phyloP scores from a whole-genome alignment of 768 basidiomycete species.

The Termitomyces eurrhizus region DNA sequence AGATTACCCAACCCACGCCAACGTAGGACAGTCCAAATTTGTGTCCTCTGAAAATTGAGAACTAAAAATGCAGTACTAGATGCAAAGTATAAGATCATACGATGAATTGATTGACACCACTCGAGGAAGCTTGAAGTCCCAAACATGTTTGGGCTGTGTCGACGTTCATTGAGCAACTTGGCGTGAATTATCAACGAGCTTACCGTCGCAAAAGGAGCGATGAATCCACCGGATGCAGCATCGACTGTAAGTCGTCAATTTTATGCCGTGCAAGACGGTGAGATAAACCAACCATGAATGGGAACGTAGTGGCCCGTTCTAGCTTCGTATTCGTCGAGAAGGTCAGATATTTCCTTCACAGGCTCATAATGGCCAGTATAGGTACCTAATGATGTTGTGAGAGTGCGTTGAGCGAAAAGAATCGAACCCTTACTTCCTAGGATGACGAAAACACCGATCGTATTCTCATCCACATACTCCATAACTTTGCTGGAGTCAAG shows the following conservation, averaged over 20 bases:
- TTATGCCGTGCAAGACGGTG: slow-evolving; percentile 38
- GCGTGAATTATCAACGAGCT: slow-evolving; percentile 9
- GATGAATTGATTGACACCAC: slow-evolving; percentile 61
- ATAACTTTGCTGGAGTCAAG: slow-evolving; percentile 61
- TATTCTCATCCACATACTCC: slow-evolving; percentile 69
- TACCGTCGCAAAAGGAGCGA: slow-evolving; percentile 57
- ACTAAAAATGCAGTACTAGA: no score
- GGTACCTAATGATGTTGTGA: slow-evolving; percentile 41
- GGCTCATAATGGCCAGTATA: slow-evolving; percentile 77
- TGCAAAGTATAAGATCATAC: slow-evolving; percentile 21
- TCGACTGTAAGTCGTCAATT: slow-evolving; percentile 42
- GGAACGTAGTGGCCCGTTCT: slow-evolving; percentile 57
- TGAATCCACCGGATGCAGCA: slow-evolving; percentile 63
- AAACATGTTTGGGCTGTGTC: slow-evolving; percentile 48
- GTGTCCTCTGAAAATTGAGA: slow-evolving; percentile 43
- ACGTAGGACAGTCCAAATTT: slow-evolving; percentile 58
- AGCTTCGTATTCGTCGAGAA: slow-evolving; percentile 62
- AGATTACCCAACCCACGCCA: slow-evolving; percentile 68
- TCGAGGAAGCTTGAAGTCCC: slow-evolving; percentile 63
- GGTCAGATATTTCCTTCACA: slow-evolving; percentile 79
- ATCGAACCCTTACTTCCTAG: slow-evolving; percentile 29
- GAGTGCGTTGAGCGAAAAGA: slow-evolving; percentile 39
- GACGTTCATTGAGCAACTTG: slow-evolving; percentile 21
- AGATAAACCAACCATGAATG: slow-evolving; percentile 59
- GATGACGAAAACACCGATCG: slow-evolving; percentile 64